Evolutionary conservation across 1,284 basidiomycete genomes (phyloP).

Genomic region (Violaceomyces palustris): DNA sequence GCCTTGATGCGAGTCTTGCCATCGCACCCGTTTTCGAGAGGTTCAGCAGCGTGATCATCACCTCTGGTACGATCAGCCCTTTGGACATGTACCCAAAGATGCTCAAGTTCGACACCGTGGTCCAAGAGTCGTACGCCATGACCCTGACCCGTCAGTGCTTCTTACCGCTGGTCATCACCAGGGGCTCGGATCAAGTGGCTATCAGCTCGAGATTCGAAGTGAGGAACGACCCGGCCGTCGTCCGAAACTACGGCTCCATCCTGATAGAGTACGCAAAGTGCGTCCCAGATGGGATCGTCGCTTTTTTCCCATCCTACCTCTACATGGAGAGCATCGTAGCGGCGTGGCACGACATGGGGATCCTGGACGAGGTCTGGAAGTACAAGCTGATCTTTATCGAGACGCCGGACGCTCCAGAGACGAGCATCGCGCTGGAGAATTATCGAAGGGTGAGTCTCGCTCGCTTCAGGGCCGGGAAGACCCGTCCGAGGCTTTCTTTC

Average conservation of each 20-base stretch:
- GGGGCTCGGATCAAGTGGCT: constrained; percentile 96
- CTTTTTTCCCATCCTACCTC: constrained; percentile 98
- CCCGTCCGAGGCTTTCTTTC: too few relatives aligned
- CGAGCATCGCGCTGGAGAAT: constrained; percentile 94
- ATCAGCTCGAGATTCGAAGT: constrained; percentile 99
- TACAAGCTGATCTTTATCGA: constrained; percentile 99
- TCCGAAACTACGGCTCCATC: constrained; percentile 97
- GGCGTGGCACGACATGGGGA: constrained; percentile 99
- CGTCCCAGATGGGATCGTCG: constrained; percentile 97
- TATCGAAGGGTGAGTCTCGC: constrained; percentile 71
- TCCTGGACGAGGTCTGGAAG: constrained; percentile 98
- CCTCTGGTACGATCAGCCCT: constrained; percentile 95
- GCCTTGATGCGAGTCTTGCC: constrained; percentile 92
- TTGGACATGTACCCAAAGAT: constrained; percentile 99
- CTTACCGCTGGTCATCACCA: constrained; percentile 93
- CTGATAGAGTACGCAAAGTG: constrained; percentile 96
- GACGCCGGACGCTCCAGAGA: constrained; percentile 98
- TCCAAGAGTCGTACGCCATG: constrained; percentile 97
- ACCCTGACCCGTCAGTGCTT: constrained; percentile 94
- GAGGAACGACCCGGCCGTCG: constrained; percentile 96
- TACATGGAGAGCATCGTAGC: constrained; percentile 99
- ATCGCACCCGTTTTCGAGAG: constrained; percentile 98
- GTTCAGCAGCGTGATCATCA: constrained; percentile 97
- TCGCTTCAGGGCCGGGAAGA: neutral
- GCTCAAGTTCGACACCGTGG: constrained; percentile 94